Percentiles rank a stretch among this genome's conserved stretches.
Evolutionary conservation across 352 stramenopile genomes (phyloP).

Genomic region (Pythium myriotylum): DNA sequence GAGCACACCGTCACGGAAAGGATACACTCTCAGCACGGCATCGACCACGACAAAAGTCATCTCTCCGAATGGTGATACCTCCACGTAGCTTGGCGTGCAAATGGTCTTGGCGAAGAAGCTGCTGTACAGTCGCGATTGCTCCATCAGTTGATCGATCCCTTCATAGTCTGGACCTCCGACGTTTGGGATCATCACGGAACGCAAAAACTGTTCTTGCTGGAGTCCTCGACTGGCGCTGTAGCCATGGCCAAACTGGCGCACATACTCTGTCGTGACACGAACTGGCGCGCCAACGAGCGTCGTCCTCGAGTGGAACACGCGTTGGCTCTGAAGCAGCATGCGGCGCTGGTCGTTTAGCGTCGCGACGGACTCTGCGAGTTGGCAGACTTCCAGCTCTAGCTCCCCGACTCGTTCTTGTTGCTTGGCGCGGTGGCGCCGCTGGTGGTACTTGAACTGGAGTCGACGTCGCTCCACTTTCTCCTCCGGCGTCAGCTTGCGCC

Average conservation of each 20-base stretch:
- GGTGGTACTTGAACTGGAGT: conserved; percentile 72
- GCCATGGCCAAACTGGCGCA: conserved; percentile 45
- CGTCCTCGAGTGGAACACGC: conserved; percentile 1
- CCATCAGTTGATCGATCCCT: conserved; percentile 48
- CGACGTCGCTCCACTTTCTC: conserved; percentile 52
- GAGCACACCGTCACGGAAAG: background rate
- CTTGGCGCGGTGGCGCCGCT: conserved; percentile 68
- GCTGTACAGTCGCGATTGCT: conserved; percentile 60
- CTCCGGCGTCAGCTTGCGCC: conserved; percentile 9
- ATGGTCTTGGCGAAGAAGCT: conserved; percentile 42
- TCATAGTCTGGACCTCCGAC: conserved; percentile 52
- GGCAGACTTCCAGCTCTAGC: conserved; percentile 35
- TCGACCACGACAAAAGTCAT: conserved; percentile 53
- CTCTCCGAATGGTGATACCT: conserved; percentile 41
- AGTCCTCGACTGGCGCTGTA: background rate
- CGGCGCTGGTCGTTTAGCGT: conserved; percentile 30
- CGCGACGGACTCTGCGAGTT: conserved; percentile 37
- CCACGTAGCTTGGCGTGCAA: conserved; percentile 33
- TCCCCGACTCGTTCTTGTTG: conserved; percentile 34
- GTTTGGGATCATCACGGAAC: conserved; percentile 47
- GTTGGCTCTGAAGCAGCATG: background rate
- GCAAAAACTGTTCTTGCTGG: conserved; percentile 54
- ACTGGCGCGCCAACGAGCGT: conserved; percentile 29
- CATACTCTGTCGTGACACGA: conserved; percentile 50
- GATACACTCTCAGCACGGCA: conserved; percentile 25